Percentiles rank a stretch among this genome's conserved stretches.
Conservation (phyloP, 202 grass and related monocot species). For the Zoysia matrella region DNA sequence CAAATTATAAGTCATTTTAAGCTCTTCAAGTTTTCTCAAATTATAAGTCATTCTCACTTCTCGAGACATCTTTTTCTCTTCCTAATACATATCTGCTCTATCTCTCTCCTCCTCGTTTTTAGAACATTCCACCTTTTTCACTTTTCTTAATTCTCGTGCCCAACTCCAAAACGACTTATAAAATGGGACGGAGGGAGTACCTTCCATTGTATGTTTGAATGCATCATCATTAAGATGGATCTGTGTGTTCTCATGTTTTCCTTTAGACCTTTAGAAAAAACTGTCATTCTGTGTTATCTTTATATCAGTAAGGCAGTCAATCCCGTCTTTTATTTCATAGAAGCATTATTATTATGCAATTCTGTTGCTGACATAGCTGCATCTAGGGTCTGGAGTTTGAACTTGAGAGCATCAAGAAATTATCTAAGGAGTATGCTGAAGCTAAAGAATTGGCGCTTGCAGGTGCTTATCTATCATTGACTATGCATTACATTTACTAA, state of each 20-base stretch:
- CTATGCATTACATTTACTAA: conserved; percentile 5
- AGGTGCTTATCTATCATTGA: conserved; percentile 45
- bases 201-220: conserved; percentile 11
- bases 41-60: no score
- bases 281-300: not conserved
- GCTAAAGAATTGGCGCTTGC: conserved; percentile 70
- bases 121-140: no score
- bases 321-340: not conserved
- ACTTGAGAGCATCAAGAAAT: conserved; percentile 69
- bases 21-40: no score
- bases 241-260: not conserved
- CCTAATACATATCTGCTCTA: no score
- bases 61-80: no score
- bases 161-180: no score
- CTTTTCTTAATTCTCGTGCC: no score
- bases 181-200: no score
- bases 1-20: no score
- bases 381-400: conserved; percentile 69
- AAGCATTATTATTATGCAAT: not conserved
- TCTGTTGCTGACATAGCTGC: conserved; percentile 29
- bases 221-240: not conserved
- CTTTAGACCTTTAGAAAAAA: not conserved
- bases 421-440: conserved; percentile 68
- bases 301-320: conserved; percentile 11
- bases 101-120: no score